phyloP scores from a whole-genome alignment of 371 early-diverging fungal genomes.

The Mortierella sp. region DNA sequence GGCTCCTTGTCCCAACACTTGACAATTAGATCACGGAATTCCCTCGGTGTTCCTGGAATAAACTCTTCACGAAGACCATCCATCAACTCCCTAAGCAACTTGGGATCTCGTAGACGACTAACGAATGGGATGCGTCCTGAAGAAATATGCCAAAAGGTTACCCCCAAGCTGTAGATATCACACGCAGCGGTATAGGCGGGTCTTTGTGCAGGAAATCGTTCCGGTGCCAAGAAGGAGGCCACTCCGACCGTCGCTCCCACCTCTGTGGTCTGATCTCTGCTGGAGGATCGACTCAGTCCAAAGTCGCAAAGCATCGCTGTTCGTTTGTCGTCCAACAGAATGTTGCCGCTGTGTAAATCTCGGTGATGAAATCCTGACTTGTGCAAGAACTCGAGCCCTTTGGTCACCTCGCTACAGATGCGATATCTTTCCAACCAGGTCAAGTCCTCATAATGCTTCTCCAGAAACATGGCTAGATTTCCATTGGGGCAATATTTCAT shows the following conservation, averaged over 20 bases:
- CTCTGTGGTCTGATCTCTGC: slow-evolving; percentile 28
- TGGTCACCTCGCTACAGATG: slow-evolving; percentile 44
- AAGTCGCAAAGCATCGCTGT: slow-evolving; percentile 54
- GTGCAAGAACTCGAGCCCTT: slow-evolving; percentile 53
- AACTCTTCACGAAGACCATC: slow-evolving; percentile 39
- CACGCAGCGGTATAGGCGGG: slow-evolving; percentile 45
- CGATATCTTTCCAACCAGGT: slow-evolving; percentile 52
- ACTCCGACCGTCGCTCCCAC: slow-evolving; percentile 45
- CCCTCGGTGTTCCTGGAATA: slow-evolving; percentile 38
- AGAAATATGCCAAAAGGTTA: slow-evolving; percentile 55
- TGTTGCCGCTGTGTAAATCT: slow-evolving; percentile 52
- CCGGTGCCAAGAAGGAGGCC: slow-evolving; percentile 49
- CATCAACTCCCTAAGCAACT: slow-evolving; percentile 34
- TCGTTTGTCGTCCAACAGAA: slow-evolving; percentile 45
- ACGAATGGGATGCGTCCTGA: slow-evolving; percentile 47
- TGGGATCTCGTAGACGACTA: slow-evolving; percentile 31
- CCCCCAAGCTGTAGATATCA: slow-evolving; percentile 52
- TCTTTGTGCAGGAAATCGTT: slow-evolving; percentile 34
- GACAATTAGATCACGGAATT: slow-evolving; percentile 32
- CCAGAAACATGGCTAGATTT: slow-evolving; percentile 35
- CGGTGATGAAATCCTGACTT: slow-evolving; percentile 54
- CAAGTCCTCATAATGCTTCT: slow-evolving; percentile 28
- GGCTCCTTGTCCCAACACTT: slow-evolving; percentile 47
- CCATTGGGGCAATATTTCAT: slow-evolving; percentile 52
- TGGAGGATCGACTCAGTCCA: slow-evolving; percentile 42